Base-by-base conservation (phyloP, 1,284 basidiomycete species). In the Schizophyllum commune region DNA sequence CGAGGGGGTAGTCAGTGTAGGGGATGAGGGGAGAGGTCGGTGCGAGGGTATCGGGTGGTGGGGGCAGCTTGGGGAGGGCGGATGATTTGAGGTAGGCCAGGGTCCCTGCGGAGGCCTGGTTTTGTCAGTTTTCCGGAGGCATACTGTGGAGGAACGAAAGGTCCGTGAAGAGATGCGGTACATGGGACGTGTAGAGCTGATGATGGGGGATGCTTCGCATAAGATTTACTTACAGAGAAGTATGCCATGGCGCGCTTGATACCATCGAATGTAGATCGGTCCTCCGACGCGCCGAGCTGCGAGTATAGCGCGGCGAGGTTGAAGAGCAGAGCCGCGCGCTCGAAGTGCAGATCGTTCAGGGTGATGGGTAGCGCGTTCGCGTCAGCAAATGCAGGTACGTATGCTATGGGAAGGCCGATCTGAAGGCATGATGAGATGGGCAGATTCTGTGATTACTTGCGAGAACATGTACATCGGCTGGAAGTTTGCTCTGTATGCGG, bases 251-350 rank as follows among this genome's bases (percentile, higher is more conserved):
- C 89, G 6, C 88, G 83, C 70, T 88, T 91, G 62, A 96, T 87
- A 3, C 93, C 92, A 39, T 93, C 89, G 17, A 80, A 75, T 20
- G 79, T 84, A 7, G 84, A 84, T 62, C 94, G 84, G 70, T 92
- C 85, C 69, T 89, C 85, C 0, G 77, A 69, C 1, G 77, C 74
- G 0, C 85, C 91, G 13, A 92, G 73, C 63, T 90, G 86, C 0
- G 90, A 92, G 68, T 89, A 92, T 15, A 94, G 74, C 1, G 92
- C 85, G 0, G 89, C 92, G 1, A 96, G 78, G 70, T 97, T 96
- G 79, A 90, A 96, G 1, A 97, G 73, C 0, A 91, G 79, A 5
- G 83, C 78, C 1, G 88, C 85, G 11, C 90, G 81, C 71, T 97
- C 95, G 67, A 88, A 96, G 6, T 83, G 76, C 19, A 97, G 75